These are phyloP conservation scores for Wickerhamomyces strasburgensis DNA, from an alignment of 805 yeast genomes.

Conservation along the genomic window DNA sequence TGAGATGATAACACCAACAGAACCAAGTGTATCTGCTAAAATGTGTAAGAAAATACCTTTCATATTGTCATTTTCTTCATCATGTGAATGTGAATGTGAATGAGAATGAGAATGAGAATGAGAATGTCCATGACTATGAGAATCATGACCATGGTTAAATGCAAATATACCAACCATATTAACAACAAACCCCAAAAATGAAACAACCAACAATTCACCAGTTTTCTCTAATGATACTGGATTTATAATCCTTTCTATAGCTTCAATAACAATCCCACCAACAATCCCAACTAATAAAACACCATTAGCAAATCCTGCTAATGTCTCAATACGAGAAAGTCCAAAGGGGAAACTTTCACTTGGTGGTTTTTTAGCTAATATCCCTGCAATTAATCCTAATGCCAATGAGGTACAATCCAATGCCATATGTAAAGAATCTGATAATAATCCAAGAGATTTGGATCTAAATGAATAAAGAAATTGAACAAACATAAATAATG, in stretches of 20 bases:
- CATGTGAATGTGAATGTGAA: constrained; percentile 22
- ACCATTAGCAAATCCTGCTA: constrained; percentile 95
- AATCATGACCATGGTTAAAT: constrained; percentile 75
- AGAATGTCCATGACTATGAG: constrained; percentile 35
- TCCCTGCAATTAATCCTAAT: constrained; percentile 84
- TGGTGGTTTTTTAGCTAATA: constrained; percentile 53
- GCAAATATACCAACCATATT: constrained; percentile 92
- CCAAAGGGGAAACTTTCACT: constrained; percentile 83
- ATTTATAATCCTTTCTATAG: constrained; percentile 69
- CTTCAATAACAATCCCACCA: constrained; percentile 82
- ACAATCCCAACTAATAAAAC: constrained; percentile 83
- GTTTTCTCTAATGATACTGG: constrained; percentile 80
- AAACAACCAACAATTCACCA: constrained; percentile 78
- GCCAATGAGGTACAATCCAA: constrained; percentile 88
- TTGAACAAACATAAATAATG: constrained; percentile 93
- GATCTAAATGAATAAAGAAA: constrained; percentile 87
- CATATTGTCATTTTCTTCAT: constrained; percentile 63
- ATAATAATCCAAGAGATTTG: constrained; percentile 82
- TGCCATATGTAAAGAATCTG: constrained; percentile 96
- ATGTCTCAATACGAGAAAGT: constrained; percentile 74
- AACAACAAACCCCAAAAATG: constrained; percentile 78
- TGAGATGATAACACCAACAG: constrained; percentile 93
- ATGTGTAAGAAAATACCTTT: constrained; percentile 92
- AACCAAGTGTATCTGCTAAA: constrained; percentile 92
- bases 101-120: constrained; percentile 32